These are phyloP conservation scores for Podila minutissima DNA, from an alignment of 192 early-diverging fungal species.

Conservation along the genomic window DNA sequence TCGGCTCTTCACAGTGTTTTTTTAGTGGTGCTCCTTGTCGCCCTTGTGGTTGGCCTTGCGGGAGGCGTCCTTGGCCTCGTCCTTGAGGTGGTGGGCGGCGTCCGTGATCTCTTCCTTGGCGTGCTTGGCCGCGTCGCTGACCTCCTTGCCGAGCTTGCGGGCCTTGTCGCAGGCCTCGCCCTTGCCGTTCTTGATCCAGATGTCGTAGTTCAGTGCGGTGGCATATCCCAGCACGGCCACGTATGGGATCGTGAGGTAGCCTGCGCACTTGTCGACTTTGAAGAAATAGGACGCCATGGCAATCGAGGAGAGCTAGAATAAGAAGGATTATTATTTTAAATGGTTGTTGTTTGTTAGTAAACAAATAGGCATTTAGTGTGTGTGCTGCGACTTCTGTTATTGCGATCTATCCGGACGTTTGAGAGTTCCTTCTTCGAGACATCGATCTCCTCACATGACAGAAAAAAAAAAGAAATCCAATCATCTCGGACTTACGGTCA, in stretches of 20 bases:
- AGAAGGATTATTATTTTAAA: background rate
- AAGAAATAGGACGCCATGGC: conserved; percentile 42
- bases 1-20: background rate
- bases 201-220: conserved; percentile 45
- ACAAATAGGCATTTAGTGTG: too few relatives aligned
- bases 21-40: conserved; percentile 29
- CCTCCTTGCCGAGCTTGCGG: conserved; percentile 43
- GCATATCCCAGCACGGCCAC: conserved; percentile 51
- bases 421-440: background rate
- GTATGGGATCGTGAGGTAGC: conserved; percentile 45
- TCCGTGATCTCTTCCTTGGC: conserved; percentile 45
- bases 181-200: conserved; percentile 46
- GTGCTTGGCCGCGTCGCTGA: conserved; percentile 46
- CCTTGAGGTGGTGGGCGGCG: conserved; percentile 36
- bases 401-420: too few relatives aligned
- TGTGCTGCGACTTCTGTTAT: too few relatives aligned
- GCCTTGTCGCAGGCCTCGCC: conserved; percentile 35
- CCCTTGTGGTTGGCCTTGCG: conserved; percentile 22
- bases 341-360: too few relatives aligned
- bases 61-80: conserved; percentile 25
- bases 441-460: background rate
- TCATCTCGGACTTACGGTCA: conserved; percentile 27
- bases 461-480: background rate
- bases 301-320: conserved; percentile 17
- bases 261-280: conserved; percentile 46